Conservation (phyloP, 2,329 filamentous ascomycete species). For the Colletotrichum tropicale region DNA sequence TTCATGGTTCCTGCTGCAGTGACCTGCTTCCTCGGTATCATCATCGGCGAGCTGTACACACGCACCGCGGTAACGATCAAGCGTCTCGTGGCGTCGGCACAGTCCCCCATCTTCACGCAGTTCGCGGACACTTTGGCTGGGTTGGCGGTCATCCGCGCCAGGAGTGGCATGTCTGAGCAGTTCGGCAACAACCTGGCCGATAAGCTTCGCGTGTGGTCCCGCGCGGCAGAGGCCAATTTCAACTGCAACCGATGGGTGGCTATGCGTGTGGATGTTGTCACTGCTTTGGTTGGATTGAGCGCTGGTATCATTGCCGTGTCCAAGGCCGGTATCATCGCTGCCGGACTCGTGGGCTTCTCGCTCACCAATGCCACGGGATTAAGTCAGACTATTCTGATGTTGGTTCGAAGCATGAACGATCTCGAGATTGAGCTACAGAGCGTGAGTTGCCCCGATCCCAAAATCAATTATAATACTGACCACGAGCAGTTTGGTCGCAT, state of each 20-base stretch:
- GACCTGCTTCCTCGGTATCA: slow-evolving; percentile 48
- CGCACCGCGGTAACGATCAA: slow-evolving; percentile 52
- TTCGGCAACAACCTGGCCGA: slow-evolving; percentile 56
- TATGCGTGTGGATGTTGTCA: slow-evolving; percentile 58
- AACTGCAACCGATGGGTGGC: slow-evolving; percentile 65
- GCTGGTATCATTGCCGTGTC: slow-evolving; percentile 58
- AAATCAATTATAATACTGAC: not conserved
- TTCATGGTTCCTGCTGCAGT: slow-evolving; percentile 52
- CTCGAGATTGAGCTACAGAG: slow-evolving; percentile 62
- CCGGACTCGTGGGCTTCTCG: slow-evolving; percentile 61
- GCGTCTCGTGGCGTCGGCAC: slow-evolving; percentile 47
- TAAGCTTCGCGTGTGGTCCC: slow-evolving; percentile 51
- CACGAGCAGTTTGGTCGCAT: slow-evolving; percentile 49
- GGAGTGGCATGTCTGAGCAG: slow-evolving; percentile 42
- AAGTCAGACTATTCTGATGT: slow-evolving; percentile 53
- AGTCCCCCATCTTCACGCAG: slow-evolving; percentile 61
- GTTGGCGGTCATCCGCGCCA: slow-evolving; percentile 53
- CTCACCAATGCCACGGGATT: slow-evolving; percentile 60
- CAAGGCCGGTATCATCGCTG: slow-evolving; percentile 49
- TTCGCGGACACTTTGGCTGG: slow-evolving; percentile 59
- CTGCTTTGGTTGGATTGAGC: slow-evolving; percentile 53
- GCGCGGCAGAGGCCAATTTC: slow-evolving; percentile 52
- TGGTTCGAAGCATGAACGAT: slow-evolving; percentile 61
- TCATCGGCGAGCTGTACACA: slow-evolving; percentile 56
- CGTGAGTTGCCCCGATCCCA: slow-evolving; percentile 37